These are phyloP conservation scores for Salvia hispanica DNA, from an alignment of 257 asterid species.

Conservation along the genomic window DNA sequence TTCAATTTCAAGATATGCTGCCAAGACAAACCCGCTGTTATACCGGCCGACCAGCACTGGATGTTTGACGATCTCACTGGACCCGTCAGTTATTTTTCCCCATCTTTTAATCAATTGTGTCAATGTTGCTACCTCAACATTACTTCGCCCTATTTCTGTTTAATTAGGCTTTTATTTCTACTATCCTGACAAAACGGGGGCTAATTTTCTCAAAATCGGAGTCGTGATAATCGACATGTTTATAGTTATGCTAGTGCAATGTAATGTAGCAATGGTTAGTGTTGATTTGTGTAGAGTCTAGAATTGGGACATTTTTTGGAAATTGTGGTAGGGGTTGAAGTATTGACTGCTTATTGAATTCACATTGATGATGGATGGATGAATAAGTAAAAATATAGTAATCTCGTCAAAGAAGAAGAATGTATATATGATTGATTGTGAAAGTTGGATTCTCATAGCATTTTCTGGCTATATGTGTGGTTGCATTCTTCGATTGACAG, in stretches of 20 bases:
- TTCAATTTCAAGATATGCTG: constrained; percentile 42
- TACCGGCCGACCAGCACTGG: constrained; percentile 77
- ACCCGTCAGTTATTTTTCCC: constrained; percentile 49
- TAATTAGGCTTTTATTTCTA: neutral
- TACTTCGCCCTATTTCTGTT: neutral
- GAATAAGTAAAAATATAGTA: neutral
- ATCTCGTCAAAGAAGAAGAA: neutral
- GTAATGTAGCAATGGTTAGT: neutral
- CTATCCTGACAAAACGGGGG: constrained; percentile 5
- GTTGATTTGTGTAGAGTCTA: neutral
- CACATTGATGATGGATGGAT: neutral
- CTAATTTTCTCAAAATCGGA: neutral
- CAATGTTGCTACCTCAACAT: neutral
- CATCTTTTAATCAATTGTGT: neutral
- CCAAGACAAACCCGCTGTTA: constrained; percentile 50
- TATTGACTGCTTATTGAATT: neutral
- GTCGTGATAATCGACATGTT: neutral
- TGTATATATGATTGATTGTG: neutral
- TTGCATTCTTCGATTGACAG: neutral
- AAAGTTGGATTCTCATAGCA: neutral
- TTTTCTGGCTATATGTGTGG: constrained; percentile 1
- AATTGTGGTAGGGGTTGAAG: neutral
- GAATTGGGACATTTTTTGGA: neutral
- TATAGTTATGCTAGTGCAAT: neutral
- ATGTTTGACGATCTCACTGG: constrained; percentile 81